Evolutionary conservation across 768 basidiomycete genomes (phyloP), one percentile per base, ranked within the genome.

Genomic region (Galerina marginata): DNA sequence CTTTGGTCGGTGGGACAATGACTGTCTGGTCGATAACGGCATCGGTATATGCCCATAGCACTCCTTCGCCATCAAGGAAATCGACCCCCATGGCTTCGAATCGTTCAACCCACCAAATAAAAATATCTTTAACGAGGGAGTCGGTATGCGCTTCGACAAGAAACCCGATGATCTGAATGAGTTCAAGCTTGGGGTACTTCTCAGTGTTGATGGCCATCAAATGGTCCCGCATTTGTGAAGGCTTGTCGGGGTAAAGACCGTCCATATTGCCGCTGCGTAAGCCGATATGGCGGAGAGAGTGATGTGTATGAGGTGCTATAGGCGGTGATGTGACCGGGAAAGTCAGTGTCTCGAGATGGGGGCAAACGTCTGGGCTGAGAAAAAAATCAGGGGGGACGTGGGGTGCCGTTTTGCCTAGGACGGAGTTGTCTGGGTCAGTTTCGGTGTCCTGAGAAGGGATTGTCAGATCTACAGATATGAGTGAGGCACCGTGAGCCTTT

Each of bases 61-160:
- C 80, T 36, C 81, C 82, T 67, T 83, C 84, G 14, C 83, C 83
- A 62, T 85, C 85, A 64, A 83, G 72, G 63, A 85, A 78, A 61
- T 83, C 77, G 46, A 86, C 73, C 9, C 80, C 82, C 45, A 77
- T 73, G 55, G 69, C 74, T 73, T 83, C 82, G 58, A 84, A 84
- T 51, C 69, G 75, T 63, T 84, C 81, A 26, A 78, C 75, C 84
- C 84, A 85, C 79, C 80, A 81, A 33, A 84, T 82, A 63, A 83
- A 85, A 15, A 83, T 71, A 52, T 85, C 81, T 72, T 77, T 79
- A 56, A 79, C 75, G 50, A 78, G 60, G 42, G 61, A 64, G 65
- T 83, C 80, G 58, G 74, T 69, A 53, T 79, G 75, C 16, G 82
- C 75, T 23, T 81, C 83, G 16, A 81, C 81, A 44, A 83, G 66